These are phyloP conservation scores for Sphagnum tenellum DNA, from an alignment of 225 moss, liverwort and hornwort genomes.

Conservation along the genomic window DNA sequence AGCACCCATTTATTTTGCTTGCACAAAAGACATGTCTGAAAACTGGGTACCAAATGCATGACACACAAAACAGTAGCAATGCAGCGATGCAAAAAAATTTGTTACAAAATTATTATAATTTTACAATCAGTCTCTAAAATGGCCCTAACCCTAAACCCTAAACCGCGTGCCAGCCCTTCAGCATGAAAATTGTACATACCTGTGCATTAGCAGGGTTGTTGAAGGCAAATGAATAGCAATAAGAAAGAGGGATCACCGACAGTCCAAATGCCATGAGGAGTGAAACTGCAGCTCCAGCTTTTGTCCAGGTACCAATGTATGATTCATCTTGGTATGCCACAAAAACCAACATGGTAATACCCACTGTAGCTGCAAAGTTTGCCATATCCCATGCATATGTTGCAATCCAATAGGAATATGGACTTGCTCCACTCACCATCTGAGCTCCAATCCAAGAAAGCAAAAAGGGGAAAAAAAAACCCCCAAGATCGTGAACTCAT, in stretches of 20 bases:
- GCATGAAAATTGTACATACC: conserved; percentile 24
- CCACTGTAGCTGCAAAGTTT: conserved; percentile 58
- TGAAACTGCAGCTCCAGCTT: conserved; percentile 55
- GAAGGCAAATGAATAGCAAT: conserved; percentile 84
- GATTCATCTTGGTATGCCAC: conserved; percentile 57
- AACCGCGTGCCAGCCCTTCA: too few relatives aligned
- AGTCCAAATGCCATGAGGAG: conserved; percentile 70
- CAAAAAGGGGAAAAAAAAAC: too few relatives aligned
- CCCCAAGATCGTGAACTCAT: too few relatives aligned
- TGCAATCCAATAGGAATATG: conserved; percentile 75
- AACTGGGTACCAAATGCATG: too few relatives aligned
- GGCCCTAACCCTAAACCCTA: too few relatives aligned
- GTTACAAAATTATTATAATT: too few relatives aligned
- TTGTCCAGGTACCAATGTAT: conserved; percentile 77
- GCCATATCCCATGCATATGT: conserved; percentile 85
- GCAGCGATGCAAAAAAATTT: too few relatives aligned
- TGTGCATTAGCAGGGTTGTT: conserved; percentile 79
- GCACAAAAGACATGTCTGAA: too few relatives aligned
- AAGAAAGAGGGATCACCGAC: conserved; percentile 79
- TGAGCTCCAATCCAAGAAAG: conserved; percentile 8
- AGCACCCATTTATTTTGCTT: too few relatives aligned
- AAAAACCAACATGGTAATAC: conserved; percentile 78
- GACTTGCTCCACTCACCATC: conserved; percentile 84
- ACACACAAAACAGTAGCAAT: too few relatives aligned
- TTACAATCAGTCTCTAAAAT: too few relatives aligned